Evolutionary conservation across 345 rosid genomes (phyloP).

Genomic region (Geranium brycei): DNA sequence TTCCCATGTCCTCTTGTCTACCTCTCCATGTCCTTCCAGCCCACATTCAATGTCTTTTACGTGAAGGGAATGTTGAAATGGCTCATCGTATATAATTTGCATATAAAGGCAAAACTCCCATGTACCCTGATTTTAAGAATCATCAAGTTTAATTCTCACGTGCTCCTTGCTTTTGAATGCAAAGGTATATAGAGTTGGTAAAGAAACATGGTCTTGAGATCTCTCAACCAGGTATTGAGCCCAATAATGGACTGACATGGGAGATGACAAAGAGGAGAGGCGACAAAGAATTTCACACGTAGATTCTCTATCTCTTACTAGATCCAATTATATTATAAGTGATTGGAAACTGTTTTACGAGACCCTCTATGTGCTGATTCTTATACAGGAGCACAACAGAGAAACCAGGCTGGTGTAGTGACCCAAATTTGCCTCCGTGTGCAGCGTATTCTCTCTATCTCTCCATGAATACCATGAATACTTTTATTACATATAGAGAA

Average conservation of each 20-base stretch:
- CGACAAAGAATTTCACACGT: slow-evolving; percentile 25
- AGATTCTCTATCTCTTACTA: background rate
- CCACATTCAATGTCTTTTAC: too few species aligned
- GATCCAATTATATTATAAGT: background rate
- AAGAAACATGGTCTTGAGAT: slow-evolving; percentile 28
- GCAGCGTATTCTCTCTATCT: slow-evolving; percentile 16
- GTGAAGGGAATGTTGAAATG: too few species aligned
- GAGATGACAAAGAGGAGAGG: slow-evolving; percentile 26
- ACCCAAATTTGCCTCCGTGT: slow-evolving; percentile 25
- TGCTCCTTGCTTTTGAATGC: background rate
- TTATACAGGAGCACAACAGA: slow-evolving; percentile 16
- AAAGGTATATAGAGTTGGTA: slow-evolving; percentile 21
- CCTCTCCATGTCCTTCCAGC: too few species aligned
- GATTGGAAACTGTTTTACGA: background rate
- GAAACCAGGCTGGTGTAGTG: slow-evolving; percentile 24
- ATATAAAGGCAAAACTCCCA: too few species aligned
- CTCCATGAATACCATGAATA: too few species aligned
- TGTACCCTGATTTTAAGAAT: too few species aligned
- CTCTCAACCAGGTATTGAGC: slow-evolving; percentile 29
- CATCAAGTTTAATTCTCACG: background rate
- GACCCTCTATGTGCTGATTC: background rate
- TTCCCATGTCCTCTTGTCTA: too few species aligned
- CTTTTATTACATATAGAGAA: background rate
- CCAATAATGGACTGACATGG: slow-evolving; percentile 22
- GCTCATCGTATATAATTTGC: too few species aligned